Conservation (phyloP, 2,329 filamentous ascomycete genomes). For the Microsporum ferrugineum region DNA sequence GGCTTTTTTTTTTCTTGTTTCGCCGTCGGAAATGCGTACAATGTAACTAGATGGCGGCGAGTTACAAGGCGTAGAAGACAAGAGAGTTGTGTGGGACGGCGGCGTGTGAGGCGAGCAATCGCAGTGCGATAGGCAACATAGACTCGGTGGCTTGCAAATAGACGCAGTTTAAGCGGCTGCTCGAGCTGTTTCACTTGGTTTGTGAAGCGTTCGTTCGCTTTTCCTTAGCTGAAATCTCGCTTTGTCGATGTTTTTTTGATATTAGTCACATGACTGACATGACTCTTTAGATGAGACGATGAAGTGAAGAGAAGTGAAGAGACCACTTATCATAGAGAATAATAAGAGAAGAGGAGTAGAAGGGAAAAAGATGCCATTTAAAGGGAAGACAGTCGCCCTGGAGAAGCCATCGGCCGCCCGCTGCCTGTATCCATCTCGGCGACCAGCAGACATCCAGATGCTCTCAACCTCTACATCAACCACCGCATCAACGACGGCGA, state of each 20-base stretch:
- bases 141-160: background rate
- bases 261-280: background rate
- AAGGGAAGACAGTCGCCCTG: background rate
- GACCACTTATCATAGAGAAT: background rate
- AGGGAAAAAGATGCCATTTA: background rate
- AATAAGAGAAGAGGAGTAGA: background rate
- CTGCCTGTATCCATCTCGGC: constrained; percentile 9
- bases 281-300: background rate
- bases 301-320: background rate
- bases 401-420: background rate
- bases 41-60: background rate
- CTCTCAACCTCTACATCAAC: background rate
- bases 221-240: background rate
- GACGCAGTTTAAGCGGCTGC: background rate
- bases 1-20: background rate
- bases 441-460: constrained; percentile 12
- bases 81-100: background rate
- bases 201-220: background rate
- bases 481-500: background rate
- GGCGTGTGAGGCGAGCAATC: background rate
- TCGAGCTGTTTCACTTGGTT: background rate
- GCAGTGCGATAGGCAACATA: background rate
- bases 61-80: background rate
- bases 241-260: background rate
- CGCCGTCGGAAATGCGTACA: background rate